Conservation (phyloP, 1,284 basidiomycete species). For the Microbotryum intermedium region DNA sequence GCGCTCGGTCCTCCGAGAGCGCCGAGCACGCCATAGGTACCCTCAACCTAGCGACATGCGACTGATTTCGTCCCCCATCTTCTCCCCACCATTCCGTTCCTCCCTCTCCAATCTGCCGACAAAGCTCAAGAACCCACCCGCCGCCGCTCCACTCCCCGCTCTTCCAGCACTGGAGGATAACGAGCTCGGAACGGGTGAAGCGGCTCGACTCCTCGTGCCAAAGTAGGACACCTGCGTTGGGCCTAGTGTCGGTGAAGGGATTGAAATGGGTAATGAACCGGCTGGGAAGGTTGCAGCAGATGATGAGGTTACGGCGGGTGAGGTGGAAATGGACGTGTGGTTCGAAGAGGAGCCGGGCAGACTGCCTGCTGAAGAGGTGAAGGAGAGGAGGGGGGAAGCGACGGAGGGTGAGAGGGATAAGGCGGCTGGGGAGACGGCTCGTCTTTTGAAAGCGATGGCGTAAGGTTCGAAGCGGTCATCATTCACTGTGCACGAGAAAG, state of each 20-base stretch:
- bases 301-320: not conserved
- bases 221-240: not conserved
- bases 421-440: conserved; percentile 28
- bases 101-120: not conserved
- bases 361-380: not conserved
- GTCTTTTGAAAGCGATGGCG: conserved; percentile 25
- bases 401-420: conserved; percentile 14
- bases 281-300: not conserved
- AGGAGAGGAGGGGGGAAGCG: not conserved
- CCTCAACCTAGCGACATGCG: conserved; percentile 6
- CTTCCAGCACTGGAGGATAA: conserved; percentile 1
- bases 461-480: conserved; percentile 31
- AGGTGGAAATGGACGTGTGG: not conserved
- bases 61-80: conserved; percentile 1
- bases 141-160: not conserved
- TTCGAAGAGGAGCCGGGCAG: no score
- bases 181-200: not conserved
- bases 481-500: conserved; percentile 4
- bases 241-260: conserved; percentile 16
- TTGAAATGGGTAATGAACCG: conserved; percentile 11
- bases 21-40: no score
- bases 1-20: no score
- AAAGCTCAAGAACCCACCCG: not conserved
- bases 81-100: not conserved
- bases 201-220: not conserved